A percentile compares a stretch with the other conserved stretches of the same genome.
These are phyloP conservation scores for Mortierella claussenii DNA, from an alignment of 192 early-diverging fungal species.

Conservation along the genomic window DNA sequence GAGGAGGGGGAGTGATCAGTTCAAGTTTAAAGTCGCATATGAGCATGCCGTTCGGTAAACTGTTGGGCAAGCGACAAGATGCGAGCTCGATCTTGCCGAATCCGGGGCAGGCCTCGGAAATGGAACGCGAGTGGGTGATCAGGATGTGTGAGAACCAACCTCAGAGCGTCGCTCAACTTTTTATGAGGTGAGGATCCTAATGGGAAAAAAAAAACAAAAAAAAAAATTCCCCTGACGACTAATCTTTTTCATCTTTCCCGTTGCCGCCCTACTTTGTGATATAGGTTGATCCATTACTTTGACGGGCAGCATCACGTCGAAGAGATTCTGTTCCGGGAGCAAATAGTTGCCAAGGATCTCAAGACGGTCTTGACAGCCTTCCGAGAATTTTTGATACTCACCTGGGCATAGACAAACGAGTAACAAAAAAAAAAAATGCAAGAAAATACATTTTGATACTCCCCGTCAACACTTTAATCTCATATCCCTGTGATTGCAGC, in stretches of 20 bases:
- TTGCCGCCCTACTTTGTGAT: background rate
- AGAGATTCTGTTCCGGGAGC: slow-evolving; percentile 70
- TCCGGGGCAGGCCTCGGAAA: slow-evolving; percentile 58
- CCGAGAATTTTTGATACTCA: slow-evolving; percentile 39
- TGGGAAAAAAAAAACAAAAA: slow-evolving; percentile 1
- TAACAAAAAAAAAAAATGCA: too few species aligned
- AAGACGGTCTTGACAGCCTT: slow-evolving; percentile 46
- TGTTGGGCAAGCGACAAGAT: slow-evolving; percentile 39
- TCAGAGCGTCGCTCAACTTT: slow-evolving; percentile 62
- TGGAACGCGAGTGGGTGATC: slow-evolving; percentile 62
- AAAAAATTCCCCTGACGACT: too few species aligned
- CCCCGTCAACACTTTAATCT: too few species aligned
- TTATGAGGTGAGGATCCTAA: slow-evolving; percentile 59
- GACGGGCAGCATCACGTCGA: slow-evolving; percentile 81
- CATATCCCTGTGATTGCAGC: too few species aligned
- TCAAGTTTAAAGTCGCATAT: slow-evolving; percentile 27
- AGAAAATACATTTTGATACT: too few species aligned
- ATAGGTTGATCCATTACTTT: slow-evolving; percentile 79
- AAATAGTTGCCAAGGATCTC: slow-evolving; percentile 48
- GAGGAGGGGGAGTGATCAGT: too few species aligned
- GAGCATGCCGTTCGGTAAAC: slow-evolving; percentile 24
- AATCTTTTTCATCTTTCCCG: background rate
- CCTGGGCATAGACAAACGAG: slow-evolving; percentile 37
- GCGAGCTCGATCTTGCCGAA: slow-evolving; percentile 54
- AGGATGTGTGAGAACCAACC: slow-evolving; percentile 64